phyloP scores from a whole-genome alignment of 768 basidiomycete genomes.

The Lactarius sp. region DNA sequence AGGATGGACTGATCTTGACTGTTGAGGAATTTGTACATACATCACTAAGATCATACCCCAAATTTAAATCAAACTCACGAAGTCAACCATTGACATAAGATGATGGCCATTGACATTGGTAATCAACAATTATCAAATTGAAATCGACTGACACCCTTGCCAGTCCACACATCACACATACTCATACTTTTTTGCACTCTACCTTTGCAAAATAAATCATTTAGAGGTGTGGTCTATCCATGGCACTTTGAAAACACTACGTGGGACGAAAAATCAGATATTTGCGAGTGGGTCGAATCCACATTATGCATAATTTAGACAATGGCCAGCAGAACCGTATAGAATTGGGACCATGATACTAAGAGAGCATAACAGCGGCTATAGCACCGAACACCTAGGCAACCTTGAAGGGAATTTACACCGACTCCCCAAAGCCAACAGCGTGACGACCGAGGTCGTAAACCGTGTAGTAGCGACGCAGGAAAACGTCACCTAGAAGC shows the following conservation, averaged over 20 bases:
- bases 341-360: background rate
- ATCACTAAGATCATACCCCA: too few relatives aligned
- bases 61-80: too few relatives aligned
- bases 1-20: too few relatives aligned
- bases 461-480: conserved; percentile 90
- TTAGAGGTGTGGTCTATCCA: too few relatives aligned
- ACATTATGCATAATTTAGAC: background rate
- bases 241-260: too few relatives aligned
- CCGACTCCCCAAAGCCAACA: conserved; percentile 71
- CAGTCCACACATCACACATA: too few relatives aligned
- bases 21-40: too few relatives aligned
- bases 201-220: too few relatives aligned
- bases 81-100: background rate
- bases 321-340: background rate
- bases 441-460: conserved; percentile 75
- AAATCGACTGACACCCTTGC: background rate
- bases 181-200: too few relatives aligned
- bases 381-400: background rate
- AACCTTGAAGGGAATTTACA: conserved; percentile 25
- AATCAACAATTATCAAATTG: background rate
- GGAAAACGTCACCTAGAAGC: conserved; percentile 73
- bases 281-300: background rate
- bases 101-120: background rate
- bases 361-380: background rate
- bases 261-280: too few relatives aligned